Evolutionary conservation across 2,329 filamentous ascomycete genomes (phyloP).

Genomic region (Grosmannia huntii): DNA sequence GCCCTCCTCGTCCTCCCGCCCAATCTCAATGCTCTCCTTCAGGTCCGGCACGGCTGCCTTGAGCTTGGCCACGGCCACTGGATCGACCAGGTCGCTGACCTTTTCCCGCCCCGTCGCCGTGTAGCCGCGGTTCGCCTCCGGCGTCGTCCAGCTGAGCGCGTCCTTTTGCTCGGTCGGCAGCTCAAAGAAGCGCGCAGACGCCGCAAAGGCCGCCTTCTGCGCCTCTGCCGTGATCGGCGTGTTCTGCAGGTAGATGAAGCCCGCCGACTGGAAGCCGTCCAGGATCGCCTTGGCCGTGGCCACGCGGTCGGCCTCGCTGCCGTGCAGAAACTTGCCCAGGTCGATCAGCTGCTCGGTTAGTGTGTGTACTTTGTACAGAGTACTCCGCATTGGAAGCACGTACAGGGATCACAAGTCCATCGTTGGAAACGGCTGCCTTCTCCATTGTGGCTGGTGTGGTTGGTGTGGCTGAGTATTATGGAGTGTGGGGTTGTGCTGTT

Average conservation of each 20-base stretch:
- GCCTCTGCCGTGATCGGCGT: constrained; percentile 53
- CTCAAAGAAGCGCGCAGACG: constrained; percentile 59
- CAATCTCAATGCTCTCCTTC: constrained; percentile 55
- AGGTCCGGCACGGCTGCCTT: constrained; percentile 48
- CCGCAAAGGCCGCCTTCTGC: constrained; percentile 49
- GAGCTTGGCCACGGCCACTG: constrained; percentile 41
- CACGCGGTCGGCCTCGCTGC: constrained; percentile 44
- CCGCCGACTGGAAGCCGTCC: constrained; percentile 68
- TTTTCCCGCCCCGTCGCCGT: constrained; percentile 59
- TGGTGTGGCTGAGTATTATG: too few species aligned
- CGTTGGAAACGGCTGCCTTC: constrained; percentile 17
- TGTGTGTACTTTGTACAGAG: neutral
- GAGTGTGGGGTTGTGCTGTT: too few species aligned
- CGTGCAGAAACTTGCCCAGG: constrained; percentile 59
- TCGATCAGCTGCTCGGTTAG: constrained; percentile 53
- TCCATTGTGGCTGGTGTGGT: constrained; percentile 15
- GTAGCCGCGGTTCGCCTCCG: constrained; percentile 63
- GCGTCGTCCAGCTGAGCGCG: constrained; percentile 55
- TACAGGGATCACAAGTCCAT: constrained; percentile 17
- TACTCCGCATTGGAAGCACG: neutral
- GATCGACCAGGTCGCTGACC: constrained; percentile 43
- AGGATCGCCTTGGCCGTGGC: constrained; percentile 60
- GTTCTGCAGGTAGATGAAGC: constrained; percentile 81
- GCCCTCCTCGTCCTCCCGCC: constrained; percentile 42
- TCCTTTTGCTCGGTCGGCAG: constrained; percentile 51